phyloP scores from a whole-genome alignment of 1,139 yeast species.

The Pneumocystis canis region DNA sequence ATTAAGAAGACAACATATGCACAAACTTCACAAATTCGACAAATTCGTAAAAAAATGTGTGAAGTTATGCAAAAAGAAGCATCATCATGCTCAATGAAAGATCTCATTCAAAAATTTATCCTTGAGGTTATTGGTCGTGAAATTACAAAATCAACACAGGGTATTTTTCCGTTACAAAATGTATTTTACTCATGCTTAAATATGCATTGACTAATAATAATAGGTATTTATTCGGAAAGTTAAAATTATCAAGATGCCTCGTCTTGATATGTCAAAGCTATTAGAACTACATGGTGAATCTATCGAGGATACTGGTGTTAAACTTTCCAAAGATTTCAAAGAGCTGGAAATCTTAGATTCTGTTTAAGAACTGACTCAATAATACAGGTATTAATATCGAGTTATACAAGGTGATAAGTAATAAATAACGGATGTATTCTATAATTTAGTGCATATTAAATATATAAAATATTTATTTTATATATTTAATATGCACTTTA shows the following conservation, averaged over 20 bases:
- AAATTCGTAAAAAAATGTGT: slow-evolving; percentile 69
- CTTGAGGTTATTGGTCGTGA: slow-evolving; percentile 88
- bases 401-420: no score
- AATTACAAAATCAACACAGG: slow-evolving; percentile 72
- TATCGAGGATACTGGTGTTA: slow-evolving; percentile 65
- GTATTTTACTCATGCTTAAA: slow-evolving; percentile 25
- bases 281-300: slow-evolving; percentile 86
- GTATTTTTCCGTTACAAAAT: slow-evolving; percentile 79
- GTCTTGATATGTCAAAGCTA: slow-evolving; percentile 76
- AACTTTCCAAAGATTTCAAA: slow-evolving; percentile 75
- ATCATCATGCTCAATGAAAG: slow-evolving; percentile 69
- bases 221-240: slow-evolving; percentile 64
- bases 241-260: slow-evolving; percentile 80
- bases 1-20: slow-evolving; percentile 85
- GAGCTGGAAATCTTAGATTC: slow-evolving; percentile 69
- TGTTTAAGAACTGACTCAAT: slow-evolving; percentile 31
- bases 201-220: background rate
- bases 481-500: no score
- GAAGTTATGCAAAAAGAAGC: slow-evolving; percentile 81
- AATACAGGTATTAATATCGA: no score
- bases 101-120: slow-evolving; percentile 73
- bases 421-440: no score
- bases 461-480: no score
- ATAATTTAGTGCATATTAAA: no score
- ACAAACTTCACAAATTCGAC: slow-evolving; percentile 79